Evolutionary conservation across 2,329 filamentous ascomycete species (phyloP), one percentile per base, ranked within the genome.

Genomic region (Lomentospora prolificans): DNA sequence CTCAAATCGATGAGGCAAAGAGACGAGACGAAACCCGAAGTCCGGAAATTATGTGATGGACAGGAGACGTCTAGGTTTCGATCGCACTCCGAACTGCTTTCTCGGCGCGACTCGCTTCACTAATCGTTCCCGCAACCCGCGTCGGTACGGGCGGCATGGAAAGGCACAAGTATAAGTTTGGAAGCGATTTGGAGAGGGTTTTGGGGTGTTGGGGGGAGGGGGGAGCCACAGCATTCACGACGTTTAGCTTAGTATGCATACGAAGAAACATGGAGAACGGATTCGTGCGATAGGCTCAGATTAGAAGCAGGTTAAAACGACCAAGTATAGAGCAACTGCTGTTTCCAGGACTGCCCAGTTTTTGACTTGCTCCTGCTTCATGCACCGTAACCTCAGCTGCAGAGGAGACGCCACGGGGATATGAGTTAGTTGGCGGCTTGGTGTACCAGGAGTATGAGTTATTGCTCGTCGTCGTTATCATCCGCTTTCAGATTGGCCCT

Each of bases 321-420:
- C n/a, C n/a, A n/a, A n/a, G n/a, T n/a, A n/a, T n/a, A n/a, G n/a
- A n/a, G n/a, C n/a, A n/a, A n/a, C n/a, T 10, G 22, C 17, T 9
- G 44, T 48, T 48, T 48, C 17, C 19, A 2, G 22, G 44, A 3
- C 17, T 48, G 44, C 12, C 44, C 44, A 22, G 44, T 48, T 48
- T 48, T 48, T 41, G 36, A 17, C 36, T 41, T 41, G 36, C 36
- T 39, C 2, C 36, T 39, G 36, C 44, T 48, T 48, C 44, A 22
- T 48, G 44, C 44, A 48, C 24, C 12, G 44, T 48, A 48, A 48
- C 44, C 44, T 48, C 44, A 25, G 44, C 44, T 48, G 44, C 44
- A 48, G 22, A 48, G 44, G 44, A 14, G 44, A 48, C 19, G 44
- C 44, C 19, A 22, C 12, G 17, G 22, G 44, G 44, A 25, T 12